A percentile compares a stretch with the other conserved stretches of the same genome.
Conservation (phyloP, 148 eudicot species). For the Chenopodium album region DNA sequence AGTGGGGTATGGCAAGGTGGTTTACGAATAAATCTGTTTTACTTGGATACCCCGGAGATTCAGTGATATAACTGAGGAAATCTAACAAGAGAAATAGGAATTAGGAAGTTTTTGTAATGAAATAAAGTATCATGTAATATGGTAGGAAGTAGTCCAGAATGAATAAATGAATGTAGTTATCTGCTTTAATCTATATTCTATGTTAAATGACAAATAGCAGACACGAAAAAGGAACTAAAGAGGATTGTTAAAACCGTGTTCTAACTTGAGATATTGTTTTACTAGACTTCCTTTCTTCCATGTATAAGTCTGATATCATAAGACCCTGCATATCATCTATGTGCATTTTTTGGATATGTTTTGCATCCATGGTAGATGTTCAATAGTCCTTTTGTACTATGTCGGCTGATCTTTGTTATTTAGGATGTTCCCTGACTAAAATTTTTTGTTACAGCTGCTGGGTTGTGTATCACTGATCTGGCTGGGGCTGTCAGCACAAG, state of each 20-base stretch:
- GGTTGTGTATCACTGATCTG: constrained; percentile 51
- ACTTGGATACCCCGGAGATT: no score
- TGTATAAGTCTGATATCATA: neutral
- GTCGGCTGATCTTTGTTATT: neutral
- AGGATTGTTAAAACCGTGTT: neutral
- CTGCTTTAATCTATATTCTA: neutral
- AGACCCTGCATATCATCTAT: neutral
- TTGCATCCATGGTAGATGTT: neutral
- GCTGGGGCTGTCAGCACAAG: constrained; percentile 91
- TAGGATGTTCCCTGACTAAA: neutral
- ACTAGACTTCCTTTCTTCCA: neutral
- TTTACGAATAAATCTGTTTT: no score
- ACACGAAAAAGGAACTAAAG: no score
- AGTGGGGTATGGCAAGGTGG: no score
- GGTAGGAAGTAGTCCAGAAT: neutral
- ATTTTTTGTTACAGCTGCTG: constrained; percentile 55
- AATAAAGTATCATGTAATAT: neutral
- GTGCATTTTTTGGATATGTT: neutral
- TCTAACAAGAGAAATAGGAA: neutral
- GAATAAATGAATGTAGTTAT: neutral
- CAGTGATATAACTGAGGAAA: no score
- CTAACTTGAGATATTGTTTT: neutral
- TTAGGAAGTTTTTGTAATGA: neutral
- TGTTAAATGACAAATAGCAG: neutral
- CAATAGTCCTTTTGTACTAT: neutral